These are phyloP conservation scores for Cytospora piceae DNA, from an alignment of 2,329 filamentous ascomycete genomes.

Conservation along the genomic window DNA sequence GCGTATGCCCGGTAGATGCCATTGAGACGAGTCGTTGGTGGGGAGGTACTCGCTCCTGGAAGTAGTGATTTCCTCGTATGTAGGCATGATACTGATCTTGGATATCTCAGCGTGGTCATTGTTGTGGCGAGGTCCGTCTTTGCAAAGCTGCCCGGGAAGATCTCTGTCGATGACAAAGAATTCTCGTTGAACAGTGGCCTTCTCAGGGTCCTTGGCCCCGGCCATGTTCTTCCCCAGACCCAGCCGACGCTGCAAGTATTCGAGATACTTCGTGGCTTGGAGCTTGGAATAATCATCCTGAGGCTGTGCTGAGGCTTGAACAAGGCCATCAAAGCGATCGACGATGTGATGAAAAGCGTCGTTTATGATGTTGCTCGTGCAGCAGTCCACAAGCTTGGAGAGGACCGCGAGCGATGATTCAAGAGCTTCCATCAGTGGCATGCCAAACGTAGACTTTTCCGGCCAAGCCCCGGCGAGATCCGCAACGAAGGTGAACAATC, in stretches of 20 bases:
- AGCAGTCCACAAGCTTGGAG: constrained; percentile 32
- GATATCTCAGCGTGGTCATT: constrained; percentile 50
- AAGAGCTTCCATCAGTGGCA: constrained; percentile 28
- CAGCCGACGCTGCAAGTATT: constrained; percentile 25
- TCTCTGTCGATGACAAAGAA: constrained; percentile 30
- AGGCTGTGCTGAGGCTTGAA: not conserved
- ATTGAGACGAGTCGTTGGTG: constrained; percentile 42
- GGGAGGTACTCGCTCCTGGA: constrained; percentile 45
- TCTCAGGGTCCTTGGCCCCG: not conserved
- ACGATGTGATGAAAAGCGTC: constrained; percentile 15
- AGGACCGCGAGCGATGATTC: constrained; percentile 31
- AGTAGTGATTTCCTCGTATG: constrained; percentile 45
- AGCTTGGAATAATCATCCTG: constrained; percentile 3
- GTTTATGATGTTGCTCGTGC: constrained; percentile 30
- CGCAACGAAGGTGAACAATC: constrained; percentile 40
- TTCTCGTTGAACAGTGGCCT: constrained; percentile 8
- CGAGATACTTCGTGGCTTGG: constrained; percentile 23
- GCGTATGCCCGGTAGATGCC: constrained; percentile 47
- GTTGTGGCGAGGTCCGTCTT: constrained; percentile 43
- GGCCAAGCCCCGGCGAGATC: not conserved
- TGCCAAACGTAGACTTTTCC: not conserved
- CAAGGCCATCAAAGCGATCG: not conserved
- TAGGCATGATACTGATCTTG: constrained; percentile 51
- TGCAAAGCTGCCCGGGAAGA: constrained; percentile 30
- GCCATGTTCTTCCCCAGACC: constrained; percentile 16